phyloP scores from a whole-genome alignment of 179 eudicot genomes.

The Silene vulgaris region DNA sequence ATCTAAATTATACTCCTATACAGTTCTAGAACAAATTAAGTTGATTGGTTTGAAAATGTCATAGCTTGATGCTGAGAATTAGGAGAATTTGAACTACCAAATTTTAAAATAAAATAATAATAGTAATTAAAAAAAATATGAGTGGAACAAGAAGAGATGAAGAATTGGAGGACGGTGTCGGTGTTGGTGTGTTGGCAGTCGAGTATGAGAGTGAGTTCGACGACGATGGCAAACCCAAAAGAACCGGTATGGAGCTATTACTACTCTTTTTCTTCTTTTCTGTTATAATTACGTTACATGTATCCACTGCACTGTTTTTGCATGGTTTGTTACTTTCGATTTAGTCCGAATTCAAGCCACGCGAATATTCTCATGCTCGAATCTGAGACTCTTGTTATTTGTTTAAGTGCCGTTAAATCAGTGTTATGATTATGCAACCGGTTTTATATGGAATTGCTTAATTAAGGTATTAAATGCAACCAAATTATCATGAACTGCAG shows the following conservation, averaged over 20 bases:
- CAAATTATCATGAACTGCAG: no score
- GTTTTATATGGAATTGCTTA: no score
- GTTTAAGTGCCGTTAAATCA: no score
- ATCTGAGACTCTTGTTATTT: no score
- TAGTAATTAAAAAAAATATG: constrained; percentile 7
- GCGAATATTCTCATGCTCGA: no score
- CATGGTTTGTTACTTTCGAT: not conserved
- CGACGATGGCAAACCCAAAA: constrained; percentile 53
- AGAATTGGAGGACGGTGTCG: constrained; percentile 16
- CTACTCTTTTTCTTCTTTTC: no score
- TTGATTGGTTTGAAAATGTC: not conserved
- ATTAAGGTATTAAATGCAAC: no score
- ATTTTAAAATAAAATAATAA: not conserved
- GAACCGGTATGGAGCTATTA: constrained; percentile 43
- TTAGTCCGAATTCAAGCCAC: not conserved
- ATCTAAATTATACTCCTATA: not conserved
- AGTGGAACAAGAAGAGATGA: constrained; percentile 22
- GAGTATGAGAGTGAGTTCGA: constrained; percentile 31
- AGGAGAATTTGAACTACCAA: not conserved
- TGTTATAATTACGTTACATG: not conserved
- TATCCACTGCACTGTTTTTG: not conserved
- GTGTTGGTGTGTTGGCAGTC: not conserved
- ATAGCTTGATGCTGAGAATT: not conserved
- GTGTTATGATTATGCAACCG: no score
- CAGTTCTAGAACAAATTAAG: not conserved